Conservation (phyloP, 2,329 filamentous ascomycete species). For the Cladosporium phlei region DNA sequence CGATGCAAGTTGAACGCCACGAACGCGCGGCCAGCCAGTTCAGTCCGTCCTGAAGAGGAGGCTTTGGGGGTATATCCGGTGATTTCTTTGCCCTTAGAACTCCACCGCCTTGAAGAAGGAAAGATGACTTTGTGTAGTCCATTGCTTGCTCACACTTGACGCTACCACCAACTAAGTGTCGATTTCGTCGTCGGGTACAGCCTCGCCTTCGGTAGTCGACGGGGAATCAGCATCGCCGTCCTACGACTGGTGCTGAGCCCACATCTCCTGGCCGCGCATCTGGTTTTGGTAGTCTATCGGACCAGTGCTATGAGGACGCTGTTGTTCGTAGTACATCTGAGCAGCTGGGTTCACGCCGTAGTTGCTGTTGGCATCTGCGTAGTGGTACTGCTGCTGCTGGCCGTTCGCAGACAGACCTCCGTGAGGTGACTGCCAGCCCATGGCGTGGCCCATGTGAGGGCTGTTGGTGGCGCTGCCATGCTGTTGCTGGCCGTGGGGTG, state of each 20-base stretch:
- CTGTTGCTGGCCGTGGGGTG: constrained; percentile 71
- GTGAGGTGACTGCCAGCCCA: constrained; percentile 85
- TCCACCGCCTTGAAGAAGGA: constrained; percentile 13
- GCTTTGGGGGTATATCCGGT: constrained; percentile 14
- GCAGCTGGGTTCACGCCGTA: constrained; percentile 55
- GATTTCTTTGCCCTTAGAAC: constrained; percentile 13
- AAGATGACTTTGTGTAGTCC: constrained; percentile 8
- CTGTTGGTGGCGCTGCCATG: constrained; percentile 72
- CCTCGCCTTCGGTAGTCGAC: not conserved
- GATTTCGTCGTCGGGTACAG: constrained; percentile 2
- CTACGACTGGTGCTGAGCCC: constrained; percentile 43
- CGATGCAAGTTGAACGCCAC: constrained; percentile 12
- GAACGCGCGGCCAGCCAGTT: constrained; percentile 10
- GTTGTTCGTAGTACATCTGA: constrained; percentile 70
- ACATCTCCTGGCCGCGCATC: constrained; percentile 51
- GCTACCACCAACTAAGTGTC: not conserved
- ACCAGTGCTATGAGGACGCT: constrained; percentile 68
- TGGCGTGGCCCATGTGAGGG: constrained; percentile 69
- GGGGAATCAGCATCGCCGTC: constrained; percentile 1
- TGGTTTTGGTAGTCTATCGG: constrained; percentile 57
- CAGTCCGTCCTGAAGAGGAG: constrained; percentile 9
- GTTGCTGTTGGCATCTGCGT: constrained; percentile 61
- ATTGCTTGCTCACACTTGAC: constrained; percentile 8
- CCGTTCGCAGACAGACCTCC: constrained; percentile 64
- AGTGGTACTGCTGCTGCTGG: constrained; percentile 62